Evolutionary conservation across 2,329 filamentous ascomycete species (phyloP).

Genomic region (Cytospora piceae): DNA sequence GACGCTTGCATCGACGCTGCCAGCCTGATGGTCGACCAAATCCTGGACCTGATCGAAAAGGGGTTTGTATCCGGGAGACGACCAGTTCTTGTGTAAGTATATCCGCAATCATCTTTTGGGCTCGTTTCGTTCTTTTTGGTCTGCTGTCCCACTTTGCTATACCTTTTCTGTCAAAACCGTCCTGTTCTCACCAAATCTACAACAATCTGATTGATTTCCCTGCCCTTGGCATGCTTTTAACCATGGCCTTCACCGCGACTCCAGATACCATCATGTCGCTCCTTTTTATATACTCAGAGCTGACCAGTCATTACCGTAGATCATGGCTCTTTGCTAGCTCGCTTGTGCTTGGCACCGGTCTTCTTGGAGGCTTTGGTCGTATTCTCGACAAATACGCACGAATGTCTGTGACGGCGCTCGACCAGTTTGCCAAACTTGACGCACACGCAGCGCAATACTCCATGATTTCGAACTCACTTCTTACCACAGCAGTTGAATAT

Average conservation of each 20-base stretch:
- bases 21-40: conserved; percentile 55
- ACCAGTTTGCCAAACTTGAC: conserved; percentile 54
- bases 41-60: conserved; percentile 49
- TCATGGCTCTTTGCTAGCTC: conserved; percentile 60
- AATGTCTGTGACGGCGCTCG: conserved; percentile 51
- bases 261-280: too few relatives aligned
- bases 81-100: conserved; percentile 54
- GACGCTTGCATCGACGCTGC: conserved; percentile 61
- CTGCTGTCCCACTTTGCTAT: too few relatives aligned
- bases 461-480: conserved; percentile 55
- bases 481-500: conserved; percentile 50
- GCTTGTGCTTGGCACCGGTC: conserved; percentile 54
- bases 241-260: too few relatives aligned
- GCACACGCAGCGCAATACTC: conserved; percentile 57
- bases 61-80: conserved; percentile 49
- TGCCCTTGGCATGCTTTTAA: too few relatives aligned
- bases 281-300: not conserved
- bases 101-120: not conserved
- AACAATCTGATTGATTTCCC: too few relatives aligned
- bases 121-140: too few relatives aligned
- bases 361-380: conserved; percentile 56
- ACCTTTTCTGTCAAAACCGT: not conserved
- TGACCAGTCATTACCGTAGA: conserved; percentile 36
- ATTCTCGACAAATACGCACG: conserved; percentile 55
- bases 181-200: too few relatives aligned